Evolutionary conservation across 495 filamentous ascomycete species (phyloP).

Genomic region (Halenospora varia): DNA sequence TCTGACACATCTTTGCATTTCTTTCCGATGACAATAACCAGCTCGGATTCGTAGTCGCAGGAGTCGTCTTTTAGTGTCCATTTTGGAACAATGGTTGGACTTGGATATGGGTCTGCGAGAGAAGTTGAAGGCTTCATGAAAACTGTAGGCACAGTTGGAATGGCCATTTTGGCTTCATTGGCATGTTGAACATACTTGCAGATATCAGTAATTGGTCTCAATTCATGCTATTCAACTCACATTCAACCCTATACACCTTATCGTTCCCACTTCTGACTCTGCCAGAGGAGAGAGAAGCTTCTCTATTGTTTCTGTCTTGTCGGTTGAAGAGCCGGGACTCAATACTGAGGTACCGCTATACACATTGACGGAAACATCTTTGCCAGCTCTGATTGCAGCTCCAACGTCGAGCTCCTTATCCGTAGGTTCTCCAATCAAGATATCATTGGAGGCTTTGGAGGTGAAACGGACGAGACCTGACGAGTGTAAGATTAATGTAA

Average conservation of each 20-base stretch:
- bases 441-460: conserved; percentile 46
- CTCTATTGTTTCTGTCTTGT: conserved; percentile 42
- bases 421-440: conserved; percentile 55
- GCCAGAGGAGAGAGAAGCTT: conserved; percentile 54
- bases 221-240: conserved; percentile 27
- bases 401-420: conserved; percentile 50
- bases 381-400: conserved; percentile 46
- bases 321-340: conserved; percentile 44
- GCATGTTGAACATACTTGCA: conserved; percentile 44
- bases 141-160: conserved; percentile 40
- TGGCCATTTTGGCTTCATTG: conserved; percentile 39
- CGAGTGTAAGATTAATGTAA: not conserved
- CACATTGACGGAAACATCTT: conserved; percentile 48
- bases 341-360: conserved; percentile 55
- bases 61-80: conserved; percentile 33
- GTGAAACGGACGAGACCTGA: conserved; percentile 57
- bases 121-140: conserved; percentile 43
- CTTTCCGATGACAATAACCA: conserved; percentile 43
- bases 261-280: conserved; percentile 39
- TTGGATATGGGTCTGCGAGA: conserved; percentile 38
- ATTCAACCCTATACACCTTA: conserved; percentile 43
- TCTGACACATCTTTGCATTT: conserved; percentile 42
- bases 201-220: not conserved
- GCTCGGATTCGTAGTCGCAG: conserved; percentile 39
- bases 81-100: conserved; percentile 44